Base-by-base conservation (phyloP, 192 early-diverging fungal genomes). In the Coemansia aciculifera region DNA sequence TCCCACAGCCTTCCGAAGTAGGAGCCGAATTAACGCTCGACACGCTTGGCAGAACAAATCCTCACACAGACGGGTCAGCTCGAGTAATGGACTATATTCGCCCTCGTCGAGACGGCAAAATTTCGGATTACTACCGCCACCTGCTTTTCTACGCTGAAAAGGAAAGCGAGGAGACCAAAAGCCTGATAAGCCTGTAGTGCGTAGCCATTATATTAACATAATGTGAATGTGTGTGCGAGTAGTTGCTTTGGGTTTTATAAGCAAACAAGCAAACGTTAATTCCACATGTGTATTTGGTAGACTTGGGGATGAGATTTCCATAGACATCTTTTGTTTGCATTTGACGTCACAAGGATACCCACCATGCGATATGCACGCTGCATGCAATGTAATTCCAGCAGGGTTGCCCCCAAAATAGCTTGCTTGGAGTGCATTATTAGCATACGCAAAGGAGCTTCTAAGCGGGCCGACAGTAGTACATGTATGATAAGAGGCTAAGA, bases 21-120 rank as follows among this genome's bases (percentile, higher is more conserved):
- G 78, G 78, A 19, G 74, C 78, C 3, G 78, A 79, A 66, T 24
- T 79, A 7, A 61, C 64, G 13, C 66, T 79, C 40, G 78, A 79
- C 34, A 74, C 72, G 23, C 63, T 79, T 3, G 70, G 78, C 63
- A 74, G 74, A 32, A 79, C 73, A 6, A 68, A 74, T 60, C 57
- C 69, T 12, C 68, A 79, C 37, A 67, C 78, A 13, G 78, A 79
- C 34, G 78, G 78, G 23, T 79, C 78, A 15, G 69, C 78, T 5
- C 63, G 48, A 36, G 72, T 79, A 12, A 73, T 79, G 68, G 78
- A 79, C 57, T 79, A 73, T 37, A 79, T 79, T 15, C 64, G 78
- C 1, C 72, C 78, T 13, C 69, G 66, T 43, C 78, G 78, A 32
- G 78, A 79, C 24, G 72, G 68, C 61, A 79, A 74, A 57, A 68